A percentile compares a stretch with the other conserved stretches of the same genome.
Evolutionary conservation across 192 early-diverging fungal genomes (phyloP).

Genomic region (Chytriomyces confervae): DNA sequence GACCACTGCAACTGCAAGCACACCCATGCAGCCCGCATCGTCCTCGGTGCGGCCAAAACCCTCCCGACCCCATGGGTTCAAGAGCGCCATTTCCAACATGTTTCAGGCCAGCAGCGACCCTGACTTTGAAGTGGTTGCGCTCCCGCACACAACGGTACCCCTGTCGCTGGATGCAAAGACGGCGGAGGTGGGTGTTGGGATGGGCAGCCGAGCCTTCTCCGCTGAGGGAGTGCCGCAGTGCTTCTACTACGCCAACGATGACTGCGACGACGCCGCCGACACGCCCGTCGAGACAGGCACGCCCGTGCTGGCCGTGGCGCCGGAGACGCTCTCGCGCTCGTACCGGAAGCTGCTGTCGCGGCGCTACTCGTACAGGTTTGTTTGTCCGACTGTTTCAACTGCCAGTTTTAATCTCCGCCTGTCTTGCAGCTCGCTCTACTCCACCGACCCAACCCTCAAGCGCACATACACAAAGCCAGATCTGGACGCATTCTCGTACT

Average conservation of each 20-base stretch:
- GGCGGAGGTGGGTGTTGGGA: background rate
- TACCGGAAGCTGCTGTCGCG: slow-evolving; percentile 3
- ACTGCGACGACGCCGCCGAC: background rate
- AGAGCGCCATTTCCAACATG: slow-evolving; percentile 11
- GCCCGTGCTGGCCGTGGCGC: background rate
- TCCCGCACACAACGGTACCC: background rate
- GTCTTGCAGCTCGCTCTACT: slow-evolving; percentile 14
- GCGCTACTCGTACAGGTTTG: slow-evolving; percentile 26
- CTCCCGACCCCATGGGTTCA: slow-evolving; percentile 10
- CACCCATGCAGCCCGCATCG: background rate
- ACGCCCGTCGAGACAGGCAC: slow-evolving; percentile 1
- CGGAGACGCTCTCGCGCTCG: background rate
- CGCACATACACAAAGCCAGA: slow-evolving; percentile 6
- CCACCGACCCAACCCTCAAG: background rate
- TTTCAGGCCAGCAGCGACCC: background rate
- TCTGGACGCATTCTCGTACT: slow-evolving; percentile 20
- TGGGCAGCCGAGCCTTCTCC: background rate
- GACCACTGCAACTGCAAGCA: slow-evolving; percentile 7
- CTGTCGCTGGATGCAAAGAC: background rate
- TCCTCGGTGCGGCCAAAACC: background rate
- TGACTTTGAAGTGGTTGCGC: slow-evolving; percentile 1
- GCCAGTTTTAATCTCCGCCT: background rate
- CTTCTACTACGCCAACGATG: background rate
- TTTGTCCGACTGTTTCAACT: background rate
- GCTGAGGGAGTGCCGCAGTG: background rate